These are phyloP conservation scores for Chrysophaeum taylorii DNA, from an alignment of 352 stramenopile genomes.

Conservation along the genomic window DNA sequence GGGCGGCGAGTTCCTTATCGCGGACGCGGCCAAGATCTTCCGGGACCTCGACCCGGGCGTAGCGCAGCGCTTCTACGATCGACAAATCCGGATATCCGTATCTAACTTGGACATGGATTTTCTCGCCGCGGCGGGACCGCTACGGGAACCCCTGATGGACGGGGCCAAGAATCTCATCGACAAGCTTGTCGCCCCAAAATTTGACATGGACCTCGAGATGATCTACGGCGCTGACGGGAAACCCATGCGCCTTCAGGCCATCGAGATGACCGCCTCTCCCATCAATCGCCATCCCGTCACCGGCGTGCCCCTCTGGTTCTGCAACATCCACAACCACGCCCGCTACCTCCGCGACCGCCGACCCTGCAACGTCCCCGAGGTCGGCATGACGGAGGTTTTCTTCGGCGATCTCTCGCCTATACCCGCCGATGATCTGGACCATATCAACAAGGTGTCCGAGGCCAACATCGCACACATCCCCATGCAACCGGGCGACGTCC, in stretches of 20 bases:
- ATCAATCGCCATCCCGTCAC: constrained; percentile 59
- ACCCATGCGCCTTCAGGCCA: constrained; percentile 40
- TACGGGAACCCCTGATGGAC: neutral
- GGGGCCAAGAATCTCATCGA: constrained; percentile 43
- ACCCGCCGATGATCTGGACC: constrained; percentile 47
- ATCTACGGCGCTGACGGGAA: constrained; percentile 56
- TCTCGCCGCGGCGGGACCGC: neutral
- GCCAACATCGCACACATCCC: constrained; percentile 47
- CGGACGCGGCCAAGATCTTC: constrained; percentile 54
- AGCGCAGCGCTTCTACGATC: constrained; percentile 38
- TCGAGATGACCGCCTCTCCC: constrained; percentile 46
- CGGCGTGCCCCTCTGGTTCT: constrained; percentile 49
- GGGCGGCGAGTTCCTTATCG: constrained; percentile 53
- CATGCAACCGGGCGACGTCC: constrained; percentile 59
- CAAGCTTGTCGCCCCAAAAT: constrained; percentile 51
- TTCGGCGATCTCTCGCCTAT: constrained; percentile 54
- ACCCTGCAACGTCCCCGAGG: constrained; percentile 54
- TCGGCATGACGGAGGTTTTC: constrained; percentile 63
- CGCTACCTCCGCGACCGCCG: constrained; percentile 51
- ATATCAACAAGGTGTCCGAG: constrained; percentile 43
- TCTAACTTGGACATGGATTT: constrained; percentile 48
- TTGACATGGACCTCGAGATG: constrained; percentile 66
- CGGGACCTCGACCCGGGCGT: constrained; percentile 48
- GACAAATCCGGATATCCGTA: constrained; percentile 51
- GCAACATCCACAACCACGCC: constrained; percentile 58